These are phyloP conservation scores for Biscogniauxia mediterranea DNA, from an alignment of 2,329 filamentous ascomycete genomes.

Conservation along the genomic window DNA sequence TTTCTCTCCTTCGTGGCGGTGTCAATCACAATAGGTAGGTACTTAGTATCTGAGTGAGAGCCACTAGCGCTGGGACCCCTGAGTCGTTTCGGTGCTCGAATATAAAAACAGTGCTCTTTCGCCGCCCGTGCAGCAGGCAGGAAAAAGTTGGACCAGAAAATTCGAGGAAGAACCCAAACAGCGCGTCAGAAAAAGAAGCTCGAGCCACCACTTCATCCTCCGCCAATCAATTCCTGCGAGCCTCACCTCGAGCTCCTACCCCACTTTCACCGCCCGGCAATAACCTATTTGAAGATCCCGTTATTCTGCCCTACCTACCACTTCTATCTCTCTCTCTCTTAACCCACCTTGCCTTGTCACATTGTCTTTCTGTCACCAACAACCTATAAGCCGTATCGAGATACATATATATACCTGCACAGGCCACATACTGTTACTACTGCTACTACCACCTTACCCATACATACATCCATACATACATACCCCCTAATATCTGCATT, in stretches of 20 bases:
- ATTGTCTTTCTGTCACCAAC: not conserved
- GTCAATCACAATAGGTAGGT: constrained; percentile 17
- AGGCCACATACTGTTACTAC: not conserved
- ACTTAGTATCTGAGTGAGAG: not conserved
- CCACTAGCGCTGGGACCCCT: constrained; percentile 17
- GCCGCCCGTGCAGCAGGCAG: constrained; percentile 22
- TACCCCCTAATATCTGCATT: not conserved
- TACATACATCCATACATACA: not conserved
- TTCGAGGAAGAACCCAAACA: constrained; percentile 13
- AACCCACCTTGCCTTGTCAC: not conserved
- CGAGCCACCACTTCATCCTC: constrained; percentile 16
- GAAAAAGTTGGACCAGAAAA: constrained; percentile 15
- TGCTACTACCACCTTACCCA: not conserved
- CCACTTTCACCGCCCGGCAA: constrained; percentile 32
- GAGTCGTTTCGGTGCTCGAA: constrained; percentile 24
- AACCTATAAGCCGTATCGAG: not conserved
- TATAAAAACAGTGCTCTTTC: constrained; percentile 32
- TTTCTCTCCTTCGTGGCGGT: constrained; percentile 4
- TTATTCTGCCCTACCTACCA: constrained; percentile 2
- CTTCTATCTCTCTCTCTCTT: constrained; percentile 3
- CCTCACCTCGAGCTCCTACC: constrained; percentile 12
- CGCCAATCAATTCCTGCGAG: not conserved
- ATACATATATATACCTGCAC: not conserved
- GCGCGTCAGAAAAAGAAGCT: constrained; percentile 17
- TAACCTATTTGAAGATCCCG: constrained; percentile 10